Evolutionary conservation across 495 filamentous ascomycete species (phyloP).

Genomic region (Tuber magnatum): DNA sequence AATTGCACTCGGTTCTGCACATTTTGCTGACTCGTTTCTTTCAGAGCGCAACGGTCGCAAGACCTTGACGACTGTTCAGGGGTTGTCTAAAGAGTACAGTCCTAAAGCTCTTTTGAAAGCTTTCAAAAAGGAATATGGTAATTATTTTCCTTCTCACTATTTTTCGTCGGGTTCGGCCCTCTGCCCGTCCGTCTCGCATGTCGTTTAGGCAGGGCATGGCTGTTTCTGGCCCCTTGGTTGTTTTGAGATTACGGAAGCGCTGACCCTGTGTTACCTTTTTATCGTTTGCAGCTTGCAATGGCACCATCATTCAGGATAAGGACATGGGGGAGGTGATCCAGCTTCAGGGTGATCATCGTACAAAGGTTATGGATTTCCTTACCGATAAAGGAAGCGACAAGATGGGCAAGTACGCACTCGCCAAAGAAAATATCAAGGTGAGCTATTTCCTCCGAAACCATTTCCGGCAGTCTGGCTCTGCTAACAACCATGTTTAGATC

Average conservation of each 20-base stretch:
- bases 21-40: constrained; percentile 18
- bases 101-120: constrained; percentile 99
- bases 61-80: constrained; percentile 98
- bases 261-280: constrained; percentile 13
- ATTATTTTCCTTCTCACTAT: constrained; percentile 39
- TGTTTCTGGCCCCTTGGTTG: constrained; percentile 24
- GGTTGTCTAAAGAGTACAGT: constrained; percentile 94
- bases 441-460: constrained; percentile 20
- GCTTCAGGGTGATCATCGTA: constrained; percentile 97
- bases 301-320: constrained; percentile 92
- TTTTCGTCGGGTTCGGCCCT: constrained; percentile 10
- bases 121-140: constrained; percentile 99
- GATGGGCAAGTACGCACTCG: constrained; percentile 50
- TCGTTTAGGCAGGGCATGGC: constrained; percentile 28
- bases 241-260: constrained; percentile 20
- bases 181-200: background rate
- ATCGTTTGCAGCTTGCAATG: constrained; percentile 83
- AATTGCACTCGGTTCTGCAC: background rate
- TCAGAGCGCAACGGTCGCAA: constrained; percentile 99
- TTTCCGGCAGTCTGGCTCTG: constrained; percentile 8
- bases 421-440: constrained; percentile 67
- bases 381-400: constrained; percentile 92
- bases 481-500: constrained; percentile 46
- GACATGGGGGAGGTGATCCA: constrained; percentile 99
- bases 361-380: constrained; percentile 96